Evolutionary conservation across 495 filamentous ascomycete species (phyloP).

Genomic region (Cryomyces minteri): DNA sequence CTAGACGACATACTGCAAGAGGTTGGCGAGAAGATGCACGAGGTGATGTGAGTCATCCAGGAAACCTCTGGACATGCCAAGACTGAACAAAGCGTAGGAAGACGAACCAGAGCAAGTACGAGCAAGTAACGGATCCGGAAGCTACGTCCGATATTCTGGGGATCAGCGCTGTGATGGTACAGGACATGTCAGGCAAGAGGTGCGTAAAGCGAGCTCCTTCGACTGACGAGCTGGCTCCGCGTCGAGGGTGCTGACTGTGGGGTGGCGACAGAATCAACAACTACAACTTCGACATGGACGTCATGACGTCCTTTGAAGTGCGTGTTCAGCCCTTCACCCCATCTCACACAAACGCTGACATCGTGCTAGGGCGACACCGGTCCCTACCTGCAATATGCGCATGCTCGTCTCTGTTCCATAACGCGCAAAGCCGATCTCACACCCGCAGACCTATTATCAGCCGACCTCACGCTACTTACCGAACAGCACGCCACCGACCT

Average conservation of each 20-base stretch:
- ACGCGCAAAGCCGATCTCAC: conserved; percentile 30
- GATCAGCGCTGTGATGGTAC: conserved; percentile 53
- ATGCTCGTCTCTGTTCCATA: conserved; percentile 49
- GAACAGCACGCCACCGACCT: conserved; percentile 39
- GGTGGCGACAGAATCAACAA: conserved; percentile 33
- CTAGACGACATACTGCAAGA: conserved; percentile 47
- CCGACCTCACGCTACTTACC: conserved; percentile 37
- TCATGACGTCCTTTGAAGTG: conserved; percentile 47
- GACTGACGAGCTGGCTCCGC: background rate
- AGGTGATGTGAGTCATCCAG: conserved; percentile 30
- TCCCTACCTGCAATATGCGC: conserved; percentile 50
- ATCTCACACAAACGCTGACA: too few species aligned
- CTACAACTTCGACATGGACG: conserved; percentile 48
- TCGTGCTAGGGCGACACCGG: conserved; percentile 36
- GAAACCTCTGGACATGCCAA: too few species aligned
- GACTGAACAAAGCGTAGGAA: conserved; percentile 2
- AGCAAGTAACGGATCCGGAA: conserved; percentile 42
- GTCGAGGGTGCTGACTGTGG: conserved; percentile 5
- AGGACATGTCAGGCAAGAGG: conserved; percentile 54
- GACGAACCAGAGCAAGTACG: conserved; percentile 43
- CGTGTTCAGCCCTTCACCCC: too few species aligned
- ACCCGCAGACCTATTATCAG: conserved; percentile 25
- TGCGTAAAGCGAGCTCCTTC: conserved; percentile 15
- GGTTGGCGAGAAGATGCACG: conserved; percentile 52
- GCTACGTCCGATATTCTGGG: conserved; percentile 34